phyloP scores from a whole-genome alignment of 345 rosid genomes.

The Microcos paniculata region DNA sequence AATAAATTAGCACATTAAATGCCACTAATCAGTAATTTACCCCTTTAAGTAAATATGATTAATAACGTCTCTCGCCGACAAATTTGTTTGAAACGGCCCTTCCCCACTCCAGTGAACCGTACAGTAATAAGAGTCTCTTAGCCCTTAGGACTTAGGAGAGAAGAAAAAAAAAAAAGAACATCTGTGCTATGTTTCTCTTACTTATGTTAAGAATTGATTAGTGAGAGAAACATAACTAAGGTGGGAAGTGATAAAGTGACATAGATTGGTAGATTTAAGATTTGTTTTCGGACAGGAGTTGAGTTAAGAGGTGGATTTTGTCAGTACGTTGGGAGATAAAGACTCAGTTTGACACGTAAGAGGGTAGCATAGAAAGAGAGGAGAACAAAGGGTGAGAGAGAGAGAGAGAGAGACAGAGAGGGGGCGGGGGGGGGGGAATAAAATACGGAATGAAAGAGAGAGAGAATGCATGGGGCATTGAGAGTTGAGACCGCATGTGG shows the following conservation, averaged over 20 bases:
- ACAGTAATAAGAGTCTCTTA: neutral
- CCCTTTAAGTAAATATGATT: slow-evolving; percentile 31
- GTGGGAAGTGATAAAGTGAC: slow-evolving; percentile 16
- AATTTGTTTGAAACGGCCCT: slow-evolving; percentile 44
- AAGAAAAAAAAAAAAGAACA: neutral
- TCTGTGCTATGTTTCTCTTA: neutral
- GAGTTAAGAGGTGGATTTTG: neutral
- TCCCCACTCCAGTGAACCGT: neutral
- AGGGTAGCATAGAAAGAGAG: slow-evolving; percentile 13
- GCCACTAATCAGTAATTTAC: slow-evolving; percentile 21
- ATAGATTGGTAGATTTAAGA: neutral
- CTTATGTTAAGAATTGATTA: slow-evolving; percentile 21
- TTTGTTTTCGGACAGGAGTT: neutral
- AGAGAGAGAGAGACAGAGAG: neutral
- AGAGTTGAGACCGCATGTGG: slow-evolving; percentile 55
- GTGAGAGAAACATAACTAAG: slow-evolving; percentile 11
- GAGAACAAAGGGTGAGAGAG: neutral
- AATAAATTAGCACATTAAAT: slow-evolving; percentile 22
- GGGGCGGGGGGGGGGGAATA: no score
- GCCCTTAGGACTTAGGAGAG: no score
- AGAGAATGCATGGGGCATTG: slow-evolving; percentile 36
- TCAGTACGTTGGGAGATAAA: neutral
- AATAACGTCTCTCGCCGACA: slow-evolving; percentile 76
- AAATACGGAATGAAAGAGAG: no score
- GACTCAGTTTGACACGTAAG: neutral